Conservation (phyloP, 2,329 filamentous ascomycete genomes). For the Aspergillus sp. region DNA sequence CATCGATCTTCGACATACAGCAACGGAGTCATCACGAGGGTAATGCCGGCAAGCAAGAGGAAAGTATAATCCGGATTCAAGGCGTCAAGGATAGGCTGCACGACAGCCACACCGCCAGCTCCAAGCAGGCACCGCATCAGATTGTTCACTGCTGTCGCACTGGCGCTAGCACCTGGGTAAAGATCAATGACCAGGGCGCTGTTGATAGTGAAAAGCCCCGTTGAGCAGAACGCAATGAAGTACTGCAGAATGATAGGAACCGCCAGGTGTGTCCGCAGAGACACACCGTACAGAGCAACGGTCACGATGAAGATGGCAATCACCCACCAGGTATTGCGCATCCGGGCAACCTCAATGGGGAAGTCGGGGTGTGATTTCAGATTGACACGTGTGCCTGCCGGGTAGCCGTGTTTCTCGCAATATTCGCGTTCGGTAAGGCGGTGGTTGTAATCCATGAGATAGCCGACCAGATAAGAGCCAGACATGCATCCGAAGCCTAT, state of each 20-base stretch:
- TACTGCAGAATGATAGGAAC: constrained; percentile 42
- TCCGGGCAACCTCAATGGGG: constrained; percentile 41
- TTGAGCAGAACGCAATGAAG: constrained; percentile 38
- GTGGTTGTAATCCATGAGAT: constrained; percentile 42
- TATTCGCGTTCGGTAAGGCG: constrained; percentile 30
- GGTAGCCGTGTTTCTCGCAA: constrained; percentile 5
- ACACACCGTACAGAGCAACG: constrained; percentile 35
- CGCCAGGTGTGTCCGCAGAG: constrained; percentile 30
- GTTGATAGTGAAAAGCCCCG: constrained; percentile 38
- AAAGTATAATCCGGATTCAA: constrained; percentile 33
- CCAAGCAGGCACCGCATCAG: constrained; percentile 40
- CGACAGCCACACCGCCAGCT: constrained; percentile 36
- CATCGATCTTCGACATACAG: constrained; percentile 29
- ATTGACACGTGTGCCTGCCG: constrained; percentile 5
- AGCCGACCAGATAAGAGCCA: constrained; percentile 5
- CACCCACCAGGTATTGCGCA: constrained; percentile 42
- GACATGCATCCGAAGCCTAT: constrained; percentile 10
- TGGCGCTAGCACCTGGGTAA: constrained; percentile 35
- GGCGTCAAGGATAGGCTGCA: constrained; percentile 36
- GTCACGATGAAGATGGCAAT: constrained; percentile 9
- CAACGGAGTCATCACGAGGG: constrained; percentile 27
- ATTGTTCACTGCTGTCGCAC: constrained; percentile 42
- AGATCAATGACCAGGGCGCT: constrained; percentile 43
- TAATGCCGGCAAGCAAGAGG: constrained; percentile 31
- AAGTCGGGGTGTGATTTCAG: constrained; percentile 42